Conservation (phyloP, 176 grass and related monocot species). For the Musa troglodytarum region DNA sequence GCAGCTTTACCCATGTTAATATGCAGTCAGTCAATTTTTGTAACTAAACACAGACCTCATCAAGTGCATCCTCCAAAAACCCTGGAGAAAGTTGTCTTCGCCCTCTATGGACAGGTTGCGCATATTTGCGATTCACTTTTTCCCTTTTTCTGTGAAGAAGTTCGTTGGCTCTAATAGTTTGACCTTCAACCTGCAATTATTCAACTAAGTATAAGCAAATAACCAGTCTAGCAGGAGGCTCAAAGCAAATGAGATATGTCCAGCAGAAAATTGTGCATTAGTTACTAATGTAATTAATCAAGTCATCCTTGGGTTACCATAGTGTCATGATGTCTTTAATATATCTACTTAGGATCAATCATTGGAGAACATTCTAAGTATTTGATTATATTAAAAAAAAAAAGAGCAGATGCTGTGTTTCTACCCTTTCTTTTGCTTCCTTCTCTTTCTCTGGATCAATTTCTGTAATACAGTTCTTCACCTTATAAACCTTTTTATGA, state of each 20-base stretch:
- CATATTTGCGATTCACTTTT: conserved; percentile 75
- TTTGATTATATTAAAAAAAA: neutral
- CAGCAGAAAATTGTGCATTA: neutral
- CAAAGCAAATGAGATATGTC: conserved; percentile 1
- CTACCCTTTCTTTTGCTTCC: conserved; percentile 83
- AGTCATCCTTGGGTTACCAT: too few relatives aligned
- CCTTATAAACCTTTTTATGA: conserved; percentile 88
- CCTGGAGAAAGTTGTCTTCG: conserved; percentile 57
- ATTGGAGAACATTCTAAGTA: neutral
- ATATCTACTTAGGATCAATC: too few relatives aligned
- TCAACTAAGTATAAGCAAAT: neutral
- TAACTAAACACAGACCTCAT: conserved; percentile 46
- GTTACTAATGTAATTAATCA: neutral
- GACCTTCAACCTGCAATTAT: conserved; percentile 42
- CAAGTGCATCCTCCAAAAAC: conserved; percentile 74
- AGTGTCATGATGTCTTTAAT: too few relatives aligned
- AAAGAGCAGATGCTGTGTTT: neutral
- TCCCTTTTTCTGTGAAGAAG: conserved; percentile 65
- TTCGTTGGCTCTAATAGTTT: conserved; percentile 68
- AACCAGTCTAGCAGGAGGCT: neutral
- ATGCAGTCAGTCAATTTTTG: too few relatives aligned
- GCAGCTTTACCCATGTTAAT: too few relatives aligned
- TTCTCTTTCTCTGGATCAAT: conserved; percentile 86
- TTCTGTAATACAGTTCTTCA: conserved; percentile 86
- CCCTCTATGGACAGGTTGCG: conserved; percentile 44